These are phyloP conservation scores for Globisporangium splendens DNA, from an alignment of 352 stramenopile species.

Conservation along the genomic window DNA sequence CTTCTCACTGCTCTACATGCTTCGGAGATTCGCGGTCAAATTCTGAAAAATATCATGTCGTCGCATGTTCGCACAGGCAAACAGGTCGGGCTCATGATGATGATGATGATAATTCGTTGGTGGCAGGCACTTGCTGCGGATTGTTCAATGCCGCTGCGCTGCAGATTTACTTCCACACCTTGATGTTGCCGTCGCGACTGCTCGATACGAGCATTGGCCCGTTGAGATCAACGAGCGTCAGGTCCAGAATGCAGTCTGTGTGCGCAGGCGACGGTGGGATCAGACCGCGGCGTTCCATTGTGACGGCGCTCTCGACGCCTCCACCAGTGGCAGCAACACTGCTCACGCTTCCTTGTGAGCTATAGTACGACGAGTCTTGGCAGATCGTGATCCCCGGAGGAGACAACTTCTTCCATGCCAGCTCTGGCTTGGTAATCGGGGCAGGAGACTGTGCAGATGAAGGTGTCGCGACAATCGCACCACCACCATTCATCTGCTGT, in stretches of 20 bases:
- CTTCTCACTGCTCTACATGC: too few species aligned
- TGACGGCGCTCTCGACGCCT: slow-evolving; percentile 64
- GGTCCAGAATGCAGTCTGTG: slow-evolving; percentile 93
- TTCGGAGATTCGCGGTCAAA: too few species aligned
- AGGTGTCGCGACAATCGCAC: slow-evolving; percentile 18
- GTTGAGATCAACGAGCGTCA: slow-evolving; percentile 93
- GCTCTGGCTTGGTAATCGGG: slow-evolving; percentile 71
- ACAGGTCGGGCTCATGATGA: too few species aligned
- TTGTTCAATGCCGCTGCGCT: neutral
- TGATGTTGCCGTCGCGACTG: slow-evolving; percentile 94
- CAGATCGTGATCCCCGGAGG: slow-evolving; percentile 82
- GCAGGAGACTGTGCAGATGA: slow-evolving; percentile 17
- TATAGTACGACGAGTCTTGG: slow-evolving; percentile 76
- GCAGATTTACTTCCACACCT: slow-evolving; percentile 89
- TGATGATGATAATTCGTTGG: too few species aligned
- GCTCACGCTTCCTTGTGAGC: slow-evolving; percentile 41
- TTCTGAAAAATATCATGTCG: too few species aligned
- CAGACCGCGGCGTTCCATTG: slow-evolving; percentile 87
- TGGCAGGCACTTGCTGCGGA: too few species aligned
- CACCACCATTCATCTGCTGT: slow-evolving; percentile 22
- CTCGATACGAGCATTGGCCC: slow-evolving; percentile 90
- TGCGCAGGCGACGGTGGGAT: slow-evolving; percentile 85
- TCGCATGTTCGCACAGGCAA: too few species aligned
- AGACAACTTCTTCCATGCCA: slow-evolving; percentile 86
- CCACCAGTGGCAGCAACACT: slow-evolving; percentile 42